Evolutionary conservation across 768 basidiomycete species (phyloP), one percentile per base, ranked within the genome.

Genomic region (Phylloporus rhodoxanthus): DNA sequence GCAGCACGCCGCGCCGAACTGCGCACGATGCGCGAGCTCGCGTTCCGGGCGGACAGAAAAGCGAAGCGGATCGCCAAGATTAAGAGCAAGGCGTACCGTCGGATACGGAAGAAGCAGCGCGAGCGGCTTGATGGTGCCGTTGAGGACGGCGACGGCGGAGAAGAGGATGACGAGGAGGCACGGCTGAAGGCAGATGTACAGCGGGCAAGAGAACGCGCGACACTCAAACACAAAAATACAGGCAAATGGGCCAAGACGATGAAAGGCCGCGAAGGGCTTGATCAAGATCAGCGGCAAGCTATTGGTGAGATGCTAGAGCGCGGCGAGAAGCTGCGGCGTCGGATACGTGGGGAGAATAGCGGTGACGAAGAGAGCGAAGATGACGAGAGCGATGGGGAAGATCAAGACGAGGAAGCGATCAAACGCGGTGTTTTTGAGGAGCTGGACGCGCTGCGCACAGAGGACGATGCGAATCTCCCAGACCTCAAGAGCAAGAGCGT

Each of bases 31-130:
- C 85, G 95, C 17, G 94, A 96, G 58, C 76, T 97, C 34, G 85
- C 92, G 74, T 96, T 95, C 71, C 83, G 94, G 5, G 91, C 91
- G 0, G 95, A 97, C 58, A 73, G 80, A 30, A 93, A 95, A 65
- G 89, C 92, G 15, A 87, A 87, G 62, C 81, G 94, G 15, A 75
- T 95, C 15, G 81, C 85, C 19, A 97, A 94, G 72, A 99, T 99
- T 70, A 98, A 98, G 74, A 91, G 87, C 66, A 95, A 92, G 70
- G 82, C 90, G 2, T 98, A 92, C 64, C 77, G 93, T 25, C 85
- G 86, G 56, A 75, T 97, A 41, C 84, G 83, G 61, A 78, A 89
- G 65, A 92, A 87, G 63, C 80, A 86, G 60, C 77, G 78, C 40
- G 87, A 84, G 50, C 81, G 80, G 53, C 68, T 84, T 14, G 71